These are phyloP conservation scores for Poa annua DNA, from an alignment of 176 grass and related monocot genomes.

Conservation along the genomic window DNA sequence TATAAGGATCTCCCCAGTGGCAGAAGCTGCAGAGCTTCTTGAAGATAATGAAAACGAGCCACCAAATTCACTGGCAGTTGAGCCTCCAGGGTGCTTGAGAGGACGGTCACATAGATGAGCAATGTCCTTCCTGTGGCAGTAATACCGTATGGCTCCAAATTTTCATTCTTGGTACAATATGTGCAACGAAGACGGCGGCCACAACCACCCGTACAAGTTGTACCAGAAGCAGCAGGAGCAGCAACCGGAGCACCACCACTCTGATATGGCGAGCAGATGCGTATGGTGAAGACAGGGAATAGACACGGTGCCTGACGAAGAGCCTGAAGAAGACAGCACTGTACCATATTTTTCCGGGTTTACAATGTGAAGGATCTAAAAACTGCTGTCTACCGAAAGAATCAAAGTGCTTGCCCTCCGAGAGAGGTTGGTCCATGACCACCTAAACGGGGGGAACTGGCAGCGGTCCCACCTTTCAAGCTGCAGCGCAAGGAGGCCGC, in stretches of 20 bases:
- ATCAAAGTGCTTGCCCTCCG: neutral
- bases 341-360: neutral
- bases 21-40: neutral
- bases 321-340: neutral
- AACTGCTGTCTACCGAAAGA: neutral
- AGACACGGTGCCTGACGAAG: neutral
- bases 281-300: neutral
- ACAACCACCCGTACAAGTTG: neutral
- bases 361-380: slow-evolving; percentile 12
- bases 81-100: neutral
- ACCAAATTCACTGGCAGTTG: neutral
- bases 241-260: neutral
- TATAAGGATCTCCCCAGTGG: neutral
- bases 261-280: neutral
- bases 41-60: neutral
- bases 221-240: neutral
- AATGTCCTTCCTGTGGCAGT: neutral
- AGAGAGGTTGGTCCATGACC: neutral
- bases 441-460: neutral
- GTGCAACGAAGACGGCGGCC: neutral
- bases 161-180: neutral
- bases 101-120: neutral
- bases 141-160: neutral
- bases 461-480: neutral
- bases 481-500: neutral